Percentiles rank a stretch among this genome's conserved stretches.
Evolutionary conservation across 495 filamentous ascomycete genomes (phyloP).

Genomic region (Astrothelium macrocarpum): DNA sequence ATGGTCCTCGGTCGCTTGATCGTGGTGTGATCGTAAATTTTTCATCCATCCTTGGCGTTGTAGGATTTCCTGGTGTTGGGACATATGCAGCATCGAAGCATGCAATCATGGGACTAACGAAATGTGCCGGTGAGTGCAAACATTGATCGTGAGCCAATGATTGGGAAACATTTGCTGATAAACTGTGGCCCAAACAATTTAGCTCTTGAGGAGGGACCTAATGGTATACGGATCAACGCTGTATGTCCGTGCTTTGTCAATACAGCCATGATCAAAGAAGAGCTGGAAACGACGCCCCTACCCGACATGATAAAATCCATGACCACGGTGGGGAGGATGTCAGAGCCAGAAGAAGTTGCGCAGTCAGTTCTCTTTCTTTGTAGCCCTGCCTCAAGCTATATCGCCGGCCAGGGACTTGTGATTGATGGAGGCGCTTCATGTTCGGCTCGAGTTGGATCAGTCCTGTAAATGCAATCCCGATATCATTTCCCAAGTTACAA

Average conservation of each 20-base stretch:
- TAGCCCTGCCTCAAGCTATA: constrained; percentile 37
- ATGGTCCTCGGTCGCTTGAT: not conserved
- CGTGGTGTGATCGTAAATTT: constrained; percentile 28
- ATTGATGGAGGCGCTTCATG: constrained; percentile 26
- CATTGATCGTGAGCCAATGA: not conserved
- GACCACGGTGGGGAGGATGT: constrained; percentile 17
- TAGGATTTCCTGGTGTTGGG: constrained; percentile 13
- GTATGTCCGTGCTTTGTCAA: constrained; percentile 39
- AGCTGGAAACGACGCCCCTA: constrained; percentile 29
- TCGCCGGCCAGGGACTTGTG: constrained; percentile 24
- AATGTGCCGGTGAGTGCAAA: not conserved
- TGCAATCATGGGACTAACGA: constrained; percentile 33
- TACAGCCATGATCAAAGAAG: constrained; percentile 33
- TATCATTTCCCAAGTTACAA: too few relatives aligned
- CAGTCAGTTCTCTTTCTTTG: constrained; percentile 30
- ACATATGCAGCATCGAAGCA: constrained; percentile 33
- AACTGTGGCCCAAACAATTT: constrained; percentile 41
- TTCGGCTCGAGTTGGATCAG: too few relatives aligned
- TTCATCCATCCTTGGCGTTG: constrained; percentile 26
- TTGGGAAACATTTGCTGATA: constrained; percentile 9
- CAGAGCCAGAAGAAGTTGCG: constrained; percentile 32
- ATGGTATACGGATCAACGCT: constrained; percentile 42
- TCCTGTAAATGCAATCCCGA: too few relatives aligned
- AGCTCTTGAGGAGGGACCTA: constrained; percentile 32
- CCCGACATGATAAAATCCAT: constrained; percentile 14